Evolutionary conservation across 1,284 basidiomycete species (phyloP).

Genomic region (Trichosporon sp.): DNA sequence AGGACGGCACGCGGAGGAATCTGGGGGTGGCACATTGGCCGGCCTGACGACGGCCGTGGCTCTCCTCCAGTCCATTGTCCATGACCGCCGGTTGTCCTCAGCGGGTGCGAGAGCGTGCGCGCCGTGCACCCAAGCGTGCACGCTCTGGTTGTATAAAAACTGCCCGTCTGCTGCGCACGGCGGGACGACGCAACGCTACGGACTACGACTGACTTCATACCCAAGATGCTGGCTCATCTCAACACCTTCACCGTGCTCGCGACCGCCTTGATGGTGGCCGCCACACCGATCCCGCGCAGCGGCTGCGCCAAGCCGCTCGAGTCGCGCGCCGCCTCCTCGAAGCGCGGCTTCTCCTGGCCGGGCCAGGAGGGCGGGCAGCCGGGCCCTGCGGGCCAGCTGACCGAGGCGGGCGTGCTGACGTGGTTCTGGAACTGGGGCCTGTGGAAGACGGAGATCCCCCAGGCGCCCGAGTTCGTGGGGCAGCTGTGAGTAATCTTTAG

Average conservation of each 20-base stretch:
- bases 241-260: neutral
- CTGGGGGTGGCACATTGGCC: neutral
- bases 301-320: neutral
- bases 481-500: neutral
- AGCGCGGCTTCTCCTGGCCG: constrained; percentile 10
- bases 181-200: neutral
- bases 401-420: neutral
- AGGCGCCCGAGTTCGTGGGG: constrained; percentile 4
- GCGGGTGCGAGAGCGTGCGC: neutral
- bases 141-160: neutral
- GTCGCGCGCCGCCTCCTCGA: neutral
- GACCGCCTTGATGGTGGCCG: neutral
- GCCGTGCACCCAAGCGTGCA: neutral
- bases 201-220: neutral
- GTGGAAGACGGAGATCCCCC: neutral
- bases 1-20: neutral
- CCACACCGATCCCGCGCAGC: neutral
- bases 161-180: neutral
- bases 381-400: neutral
- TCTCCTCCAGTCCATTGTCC: neutral
- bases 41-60: neutral
- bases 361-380: neutral
- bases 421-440: constrained; percentile 3
- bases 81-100: neutral
- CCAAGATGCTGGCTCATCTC: neutral